Evolutionary conservation across 2,329 filamentous ascomycete genomes (phyloP).

Genomic region (Stagonosporopsis chrysanthemi): DNA sequence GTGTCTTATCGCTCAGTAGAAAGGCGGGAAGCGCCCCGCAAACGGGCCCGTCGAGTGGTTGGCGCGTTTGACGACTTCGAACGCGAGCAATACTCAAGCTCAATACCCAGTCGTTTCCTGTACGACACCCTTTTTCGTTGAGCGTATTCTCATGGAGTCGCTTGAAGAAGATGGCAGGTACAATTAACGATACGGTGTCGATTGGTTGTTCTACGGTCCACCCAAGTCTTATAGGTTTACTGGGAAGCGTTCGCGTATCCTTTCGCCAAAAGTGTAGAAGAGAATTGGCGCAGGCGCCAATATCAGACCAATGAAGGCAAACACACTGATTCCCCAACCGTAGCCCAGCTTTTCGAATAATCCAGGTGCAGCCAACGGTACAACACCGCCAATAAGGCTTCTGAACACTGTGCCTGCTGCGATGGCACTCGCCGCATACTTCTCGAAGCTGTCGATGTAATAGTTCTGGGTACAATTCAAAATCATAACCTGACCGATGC

Average conservation of each 20-base stretch:
- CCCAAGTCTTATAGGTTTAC: constrained; percentile 25
- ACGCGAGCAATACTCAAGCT: not conserved
- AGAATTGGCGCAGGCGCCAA: constrained; percentile 59
- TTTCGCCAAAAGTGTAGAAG: constrained; percentile 58
- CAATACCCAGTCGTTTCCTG: not conserved
- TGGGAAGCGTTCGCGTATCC: constrained; percentile 54
- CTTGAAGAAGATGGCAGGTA: not conserved
- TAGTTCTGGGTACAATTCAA: constrained; percentile 63
- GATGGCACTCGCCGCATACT: constrained; percentile 59
- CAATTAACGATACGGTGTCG: not conserved
- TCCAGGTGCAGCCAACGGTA: constrained; percentile 55
- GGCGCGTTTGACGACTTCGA: not conserved
- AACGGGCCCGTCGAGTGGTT: not conserved
- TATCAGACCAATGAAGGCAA: constrained; percentile 54
- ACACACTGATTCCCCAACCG: constrained; percentile 60
- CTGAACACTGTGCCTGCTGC: constrained; percentile 59
- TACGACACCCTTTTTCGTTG: not conserved
- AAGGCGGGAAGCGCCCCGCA: not conserved
- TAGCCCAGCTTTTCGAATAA: constrained; percentile 57
- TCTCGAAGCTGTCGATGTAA: constrained; percentile 61
- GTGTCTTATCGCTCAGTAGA: not conserved
- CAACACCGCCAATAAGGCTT: constrained; percentile 55
- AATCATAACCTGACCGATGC: constrained; percentile 62
- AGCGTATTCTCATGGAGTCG: not conserved
- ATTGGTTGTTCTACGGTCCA: not conserved